phyloP scores from a whole-genome alignment of 2,329 filamentous ascomycete species.

The Juglanconis oblonga region DNA sequence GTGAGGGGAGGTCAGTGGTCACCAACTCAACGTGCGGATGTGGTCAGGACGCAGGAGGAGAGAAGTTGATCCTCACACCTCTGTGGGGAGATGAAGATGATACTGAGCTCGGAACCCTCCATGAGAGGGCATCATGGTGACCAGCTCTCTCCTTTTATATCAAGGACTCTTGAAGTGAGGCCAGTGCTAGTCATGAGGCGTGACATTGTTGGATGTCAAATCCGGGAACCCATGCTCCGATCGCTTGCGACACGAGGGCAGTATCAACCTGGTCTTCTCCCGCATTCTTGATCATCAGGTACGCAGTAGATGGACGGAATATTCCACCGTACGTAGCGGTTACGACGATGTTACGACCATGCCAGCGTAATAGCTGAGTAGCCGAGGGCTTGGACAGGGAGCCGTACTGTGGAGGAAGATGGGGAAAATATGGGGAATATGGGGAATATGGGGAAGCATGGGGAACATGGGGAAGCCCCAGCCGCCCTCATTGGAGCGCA shows the following conservation, averaged over 20 bases:
- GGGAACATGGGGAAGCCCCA: background rate
- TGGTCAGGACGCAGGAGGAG: background rate
- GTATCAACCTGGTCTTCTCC: background rate
- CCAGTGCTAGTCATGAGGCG: too few relatives aligned
- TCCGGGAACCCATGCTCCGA: too few relatives aligned
- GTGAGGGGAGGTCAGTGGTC: background rate
- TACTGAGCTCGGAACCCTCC: too few relatives aligned
- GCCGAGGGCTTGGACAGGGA: background rate
- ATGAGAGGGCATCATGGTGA: too few relatives aligned
- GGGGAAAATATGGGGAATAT: background rate
- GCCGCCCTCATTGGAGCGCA: background rate
- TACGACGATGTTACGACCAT: background rate
- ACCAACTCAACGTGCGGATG: too few relatives aligned
- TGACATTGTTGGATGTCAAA: too few relatives aligned
- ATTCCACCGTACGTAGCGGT: too few relatives aligned
- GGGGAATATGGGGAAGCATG: background rate
- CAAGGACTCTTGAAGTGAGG: too few relatives aligned
- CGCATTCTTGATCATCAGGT: slow-evolving; percentile 5
- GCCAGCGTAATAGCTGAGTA: background rate
- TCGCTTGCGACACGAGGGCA: background rate
- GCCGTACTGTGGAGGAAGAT: background rate
- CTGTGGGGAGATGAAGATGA: too few relatives aligned
- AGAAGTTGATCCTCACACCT: too few relatives aligned
- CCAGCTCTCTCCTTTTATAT: too few relatives aligned
- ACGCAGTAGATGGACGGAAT: background rate